phyloP scores from a whole-genome alignment of 345 rosid genomes.

The Gossypium turneri region DNA sequence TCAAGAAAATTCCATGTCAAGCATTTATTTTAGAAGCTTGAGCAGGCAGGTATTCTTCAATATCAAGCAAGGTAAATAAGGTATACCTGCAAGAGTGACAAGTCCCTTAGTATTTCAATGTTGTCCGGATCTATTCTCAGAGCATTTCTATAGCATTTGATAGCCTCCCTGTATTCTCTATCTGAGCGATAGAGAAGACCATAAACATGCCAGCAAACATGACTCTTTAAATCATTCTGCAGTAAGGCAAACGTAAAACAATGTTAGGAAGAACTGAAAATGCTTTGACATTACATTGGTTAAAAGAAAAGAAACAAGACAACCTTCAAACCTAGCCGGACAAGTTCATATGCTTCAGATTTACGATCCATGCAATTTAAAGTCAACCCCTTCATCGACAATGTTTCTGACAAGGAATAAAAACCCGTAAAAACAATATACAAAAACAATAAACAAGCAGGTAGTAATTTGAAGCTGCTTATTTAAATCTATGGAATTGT shows the following conservation, averaged over 20 bases:
- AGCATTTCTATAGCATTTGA: conserved; percentile 95
- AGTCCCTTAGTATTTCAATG: conserved; percentile 91
- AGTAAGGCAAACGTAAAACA: conserved; percentile 21
- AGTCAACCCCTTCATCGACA: conserved; percentile 98
- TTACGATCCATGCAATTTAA: conserved; percentile 99
- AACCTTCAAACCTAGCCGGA: conserved; percentile 92
- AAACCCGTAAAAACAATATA: conserved; percentile 1
- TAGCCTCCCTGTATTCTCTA: conserved; percentile 98
- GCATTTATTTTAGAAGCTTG: neutral
- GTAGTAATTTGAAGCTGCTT: neutral
- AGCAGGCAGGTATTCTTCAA: neutral
- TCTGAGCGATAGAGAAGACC: conserved; percentile 98
- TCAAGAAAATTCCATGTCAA: neutral
- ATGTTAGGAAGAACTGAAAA: conserved; percentile 12
- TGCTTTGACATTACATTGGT: conserved; percentile 7
- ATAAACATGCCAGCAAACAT: conserved; percentile 99
- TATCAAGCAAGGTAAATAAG: neutral
- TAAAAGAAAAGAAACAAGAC: conserved; percentile 10
- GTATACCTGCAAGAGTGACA: conserved; percentile 89
- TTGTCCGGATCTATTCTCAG: conserved; percentile 94
- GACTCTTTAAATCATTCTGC: conserved; percentile 99
- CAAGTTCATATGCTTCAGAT: conserved; percentile 96
- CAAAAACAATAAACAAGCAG: neutral
- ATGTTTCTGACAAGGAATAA: conserved; percentile 57
- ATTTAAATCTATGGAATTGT: too few relatives aligned